These are phyloP conservation scores for Penicillium nordicum DNA, from an alignment of 2,329 filamentous ascomycete genomes.

Conservation along the genomic window DNA sequence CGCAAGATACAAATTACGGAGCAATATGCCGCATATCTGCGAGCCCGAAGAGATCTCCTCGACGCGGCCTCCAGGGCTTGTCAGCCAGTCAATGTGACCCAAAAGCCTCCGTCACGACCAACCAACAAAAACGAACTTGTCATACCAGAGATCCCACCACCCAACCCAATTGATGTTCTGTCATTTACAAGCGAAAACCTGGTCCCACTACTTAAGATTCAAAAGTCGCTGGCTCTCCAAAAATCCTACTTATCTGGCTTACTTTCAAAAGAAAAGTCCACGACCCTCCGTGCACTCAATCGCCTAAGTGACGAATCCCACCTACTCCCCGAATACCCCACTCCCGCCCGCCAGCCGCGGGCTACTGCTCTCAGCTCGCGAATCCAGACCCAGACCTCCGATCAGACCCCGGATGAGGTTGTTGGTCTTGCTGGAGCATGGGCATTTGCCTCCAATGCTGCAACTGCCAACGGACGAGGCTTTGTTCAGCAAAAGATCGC, in stretches of 20 bases:
- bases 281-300: slow-evolving; percentile 35
- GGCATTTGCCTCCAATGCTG: slow-evolving; percentile 40
- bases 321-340: slow-evolving; percentile 42
- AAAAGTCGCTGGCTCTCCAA: slow-evolving; percentile 38
- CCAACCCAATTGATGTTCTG: slow-evolving; percentile 31
- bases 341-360: slow-evolving; percentile 34
- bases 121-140: slow-evolving; percentile 12
- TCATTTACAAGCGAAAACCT: slow-evolving; percentile 33
- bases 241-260: slow-evolving; percentile 38
- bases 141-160: slow-evolving; percentile 15
- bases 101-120: slow-evolving; percentile 20
- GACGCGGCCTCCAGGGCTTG: slow-evolving; percentile 37
- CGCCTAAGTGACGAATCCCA: slow-evolving; percentile 43
- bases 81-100: slow-evolving; percentile 29
- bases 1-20: slow-evolving; percentile 33
- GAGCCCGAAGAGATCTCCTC: slow-evolving; percentile 36
- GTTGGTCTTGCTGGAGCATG: slow-evolving; percentile 38
- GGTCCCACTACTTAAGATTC: slow-evolving; percentile 34
- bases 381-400: slow-evolving; percentile 12
- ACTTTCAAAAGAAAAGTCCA: slow-evolving; percentile 39
- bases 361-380: slow-evolving; percentile 28
- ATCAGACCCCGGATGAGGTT: slow-evolving; percentile 29
- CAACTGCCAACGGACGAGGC: slow-evolving; percentile 29
- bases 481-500: slow-evolving; percentile 34
- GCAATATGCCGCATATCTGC: slow-evolving; percentile 37